Evolutionary conservation across 1,284 basidiomycete genomes (phyloP).

Genomic region (Tremellales sp.): DNA sequence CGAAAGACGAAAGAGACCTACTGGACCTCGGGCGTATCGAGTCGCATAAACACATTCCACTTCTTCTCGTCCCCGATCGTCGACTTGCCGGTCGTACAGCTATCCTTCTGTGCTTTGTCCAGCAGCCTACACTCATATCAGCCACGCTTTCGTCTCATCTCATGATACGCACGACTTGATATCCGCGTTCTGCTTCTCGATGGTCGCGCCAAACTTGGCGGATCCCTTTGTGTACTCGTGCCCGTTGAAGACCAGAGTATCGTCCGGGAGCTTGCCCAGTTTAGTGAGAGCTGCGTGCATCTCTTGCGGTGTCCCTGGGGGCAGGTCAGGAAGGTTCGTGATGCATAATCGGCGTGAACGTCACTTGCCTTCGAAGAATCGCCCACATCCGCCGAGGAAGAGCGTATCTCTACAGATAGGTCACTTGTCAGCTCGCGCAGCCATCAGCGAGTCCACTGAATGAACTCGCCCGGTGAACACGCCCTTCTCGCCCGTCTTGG

Average conservation of each 20-base stretch:
- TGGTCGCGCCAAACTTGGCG: slow-evolving; percentile 42
- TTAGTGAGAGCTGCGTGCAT: slow-evolving; percentile 79
- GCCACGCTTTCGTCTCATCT: slow-evolving; percentile 1
- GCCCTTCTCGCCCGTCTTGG: slow-evolving; percentile 59
- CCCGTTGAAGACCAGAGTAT: slow-evolving; percentile 82
- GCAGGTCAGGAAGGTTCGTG: not conserved
- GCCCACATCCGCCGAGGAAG: slow-evolving; percentile 90
- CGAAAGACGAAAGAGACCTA: slow-evolving; percentile 15
- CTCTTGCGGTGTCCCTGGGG: slow-evolving; percentile 67
- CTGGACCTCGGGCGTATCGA: slow-evolving; percentile 41
- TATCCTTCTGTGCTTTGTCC: slow-evolving; percentile 34
- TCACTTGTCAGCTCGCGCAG: not conserved
- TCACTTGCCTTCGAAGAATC: slow-evolving; percentile 76
- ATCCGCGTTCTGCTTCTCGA: slow-evolving; percentile 44
- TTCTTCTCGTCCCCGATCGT: slow-evolving; percentile 55
- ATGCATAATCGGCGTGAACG: not conserved
- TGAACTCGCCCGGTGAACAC: slow-evolving; percentile 77
- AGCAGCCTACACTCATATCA: slow-evolving; percentile 25
- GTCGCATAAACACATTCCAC: slow-evolving; percentile 53
- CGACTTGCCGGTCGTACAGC: slow-evolving; percentile 47
- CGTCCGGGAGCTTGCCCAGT: slow-evolving; percentile 68
- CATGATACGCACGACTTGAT: slow-evolving; percentile 32
- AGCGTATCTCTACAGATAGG: slow-evolving; percentile 67
- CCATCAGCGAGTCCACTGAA: slow-evolving; percentile 1
- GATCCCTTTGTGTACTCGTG: slow-evolving; percentile 85